Evolutionary conservation across 2,329 filamentous ascomycete genomes (phyloP), one percentile per base, ranked within the genome.

Genomic region (Ophiostoma perfectum): DNA sequence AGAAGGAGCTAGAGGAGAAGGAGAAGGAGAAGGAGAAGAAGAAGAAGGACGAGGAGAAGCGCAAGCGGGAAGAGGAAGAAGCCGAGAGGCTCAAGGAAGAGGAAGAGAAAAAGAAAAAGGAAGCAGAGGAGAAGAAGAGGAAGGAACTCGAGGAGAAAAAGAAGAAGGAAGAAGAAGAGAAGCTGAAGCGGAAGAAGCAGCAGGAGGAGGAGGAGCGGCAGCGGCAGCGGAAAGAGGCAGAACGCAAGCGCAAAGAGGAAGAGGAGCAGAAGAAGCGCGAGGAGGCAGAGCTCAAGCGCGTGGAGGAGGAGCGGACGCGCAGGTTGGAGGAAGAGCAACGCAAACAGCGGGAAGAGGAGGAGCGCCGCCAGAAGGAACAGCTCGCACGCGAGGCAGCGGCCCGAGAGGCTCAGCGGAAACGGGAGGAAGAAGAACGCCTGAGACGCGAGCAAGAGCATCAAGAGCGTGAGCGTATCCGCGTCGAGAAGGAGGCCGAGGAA

Each of bases 341-440:
- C 66, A 80, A 78, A 69, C 81, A 84, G 70, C 80, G 68, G 6
- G 65, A 67, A 16, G 68, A 69, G 14, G 65, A 78, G 47, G 71
- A 71, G 27, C 70, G 68, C 7, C 65, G 66, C 3, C 70, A 64
- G 16, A 47, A 62, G 55, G 67, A 70, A 62, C 66, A 69, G 70
- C 65, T 66, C 27, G 68, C 66, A 42, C 66, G 66, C 41, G 68
- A 66, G 42, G 68, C 65, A 45, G 63, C 63, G 4, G 68, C 68
- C 27, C 79, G 81, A 70, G 68, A 66, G 52, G 60, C 65, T 11
- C 65, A 65, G n/a, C 68, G 58, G 18, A 66, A 69, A 36, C 80
- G 79, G 27, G 84, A 86, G 72, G 82, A 84, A 70, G 81, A 84
- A 70, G 81, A 84, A 70, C 81, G 80, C 16, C 64, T 66, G 72